Conservation (phyloP, 1,139 yeast species). For the Saccharomyces hybrid region DNA sequence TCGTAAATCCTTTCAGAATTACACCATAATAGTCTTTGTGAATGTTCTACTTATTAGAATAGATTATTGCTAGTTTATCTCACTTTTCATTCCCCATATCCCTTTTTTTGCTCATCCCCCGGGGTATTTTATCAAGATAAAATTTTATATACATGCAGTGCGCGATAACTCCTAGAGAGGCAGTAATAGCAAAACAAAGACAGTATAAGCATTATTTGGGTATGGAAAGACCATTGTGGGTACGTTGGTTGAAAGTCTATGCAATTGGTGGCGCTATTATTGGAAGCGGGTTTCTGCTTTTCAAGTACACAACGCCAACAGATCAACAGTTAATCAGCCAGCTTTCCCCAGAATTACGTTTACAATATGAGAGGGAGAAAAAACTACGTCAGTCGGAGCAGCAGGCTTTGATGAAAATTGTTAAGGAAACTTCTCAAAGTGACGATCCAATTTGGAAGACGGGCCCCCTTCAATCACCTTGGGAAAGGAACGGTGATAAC, state of each 20-base stretch:
- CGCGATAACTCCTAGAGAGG: background rate
- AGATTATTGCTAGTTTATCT: background rate
- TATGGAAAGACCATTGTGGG: slow-evolving; percentile 43
- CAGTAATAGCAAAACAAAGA: background rate
- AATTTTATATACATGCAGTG: too few species aligned
- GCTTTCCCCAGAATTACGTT: slow-evolving; percentile 77
- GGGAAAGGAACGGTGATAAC: slow-evolving; percentile 39
- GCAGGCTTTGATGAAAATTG: slow-evolving; percentile 58
- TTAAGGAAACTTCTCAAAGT: slow-evolving; percentile 51
- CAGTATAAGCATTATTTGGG: background rate
- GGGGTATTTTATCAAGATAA: background rate
- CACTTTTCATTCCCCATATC: background rate
- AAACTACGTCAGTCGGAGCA: slow-evolving; percentile 60
- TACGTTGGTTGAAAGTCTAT: slow-evolving; percentile 56
- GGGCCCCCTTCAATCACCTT: slow-evolving; percentile 61
- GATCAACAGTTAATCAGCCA: slow-evolving; percentile 69
- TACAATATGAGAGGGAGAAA: slow-evolving; percentile 63
- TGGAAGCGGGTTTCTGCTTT: slow-evolving; percentile 59
- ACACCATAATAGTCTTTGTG: background rate
- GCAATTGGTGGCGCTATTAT: slow-evolving; percentile 55
- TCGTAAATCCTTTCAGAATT: background rate
- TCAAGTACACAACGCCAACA: slow-evolving; percentile 69
- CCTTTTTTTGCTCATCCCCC: background rate
- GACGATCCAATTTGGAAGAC: slow-evolving; percentile 78
- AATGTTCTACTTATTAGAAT: background rate